phyloP scores from a whole-genome alignment of 73 alveolate species.

The Tetrahymena borealis region DNA sequence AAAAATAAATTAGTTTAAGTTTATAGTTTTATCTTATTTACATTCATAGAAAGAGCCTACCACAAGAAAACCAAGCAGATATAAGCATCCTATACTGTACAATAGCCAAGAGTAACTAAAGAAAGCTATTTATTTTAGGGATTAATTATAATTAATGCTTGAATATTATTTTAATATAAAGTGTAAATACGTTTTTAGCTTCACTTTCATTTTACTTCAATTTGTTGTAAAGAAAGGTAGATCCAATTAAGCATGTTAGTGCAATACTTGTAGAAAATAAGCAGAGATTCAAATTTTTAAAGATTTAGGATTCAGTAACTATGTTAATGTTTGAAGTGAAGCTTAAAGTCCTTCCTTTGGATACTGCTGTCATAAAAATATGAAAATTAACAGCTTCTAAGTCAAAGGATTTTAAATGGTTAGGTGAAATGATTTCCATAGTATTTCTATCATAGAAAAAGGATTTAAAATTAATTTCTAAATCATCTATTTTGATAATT shows the following conservation, averaged over 20 bases:
- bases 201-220: not conserved
- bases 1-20: not conserved
- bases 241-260: not conserved
- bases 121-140: not conserved
- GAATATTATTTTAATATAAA: not conserved
- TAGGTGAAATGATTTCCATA: not conserved
- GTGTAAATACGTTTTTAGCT: not conserved
- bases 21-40: not conserved
- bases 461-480: not conserved
- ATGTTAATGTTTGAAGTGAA: not conserved
- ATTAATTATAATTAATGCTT: not conserved
- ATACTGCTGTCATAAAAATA: not conserved
- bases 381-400: not conserved
- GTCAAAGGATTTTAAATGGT: too few species aligned
- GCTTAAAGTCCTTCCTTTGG: not conserved
- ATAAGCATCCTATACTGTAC: not conserved
- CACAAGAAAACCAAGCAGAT: not conserved
- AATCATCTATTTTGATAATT: not conserved
- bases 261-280: not conserved
- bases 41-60: not conserved
- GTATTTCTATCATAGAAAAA: not conserved
- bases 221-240: not conserved
- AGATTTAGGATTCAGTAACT: not conserved
- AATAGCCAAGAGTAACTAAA: not conserved
- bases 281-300: not conserved